Conservation (phyloP, 345 rosid species). For the Salix caprea region DNA sequence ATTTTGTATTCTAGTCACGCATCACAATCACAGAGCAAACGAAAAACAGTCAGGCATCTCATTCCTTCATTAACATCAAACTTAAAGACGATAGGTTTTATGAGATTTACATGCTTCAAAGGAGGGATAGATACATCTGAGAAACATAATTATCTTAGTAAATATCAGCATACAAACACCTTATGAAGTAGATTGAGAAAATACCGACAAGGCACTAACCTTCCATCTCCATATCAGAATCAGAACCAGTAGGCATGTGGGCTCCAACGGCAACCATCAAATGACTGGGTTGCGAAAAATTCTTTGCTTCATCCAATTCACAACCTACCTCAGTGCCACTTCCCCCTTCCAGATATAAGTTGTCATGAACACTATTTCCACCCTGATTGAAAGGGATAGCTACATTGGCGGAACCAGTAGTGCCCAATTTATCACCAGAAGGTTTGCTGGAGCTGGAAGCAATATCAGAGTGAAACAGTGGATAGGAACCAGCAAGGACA, state of each 20-base stretch:
- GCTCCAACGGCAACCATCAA: constrained; percentile 17
- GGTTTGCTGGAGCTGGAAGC: not conserved
- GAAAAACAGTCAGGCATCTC: not conserved
- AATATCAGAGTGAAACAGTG: not conserved
- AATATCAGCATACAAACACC: not conserved
- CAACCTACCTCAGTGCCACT: not conserved
- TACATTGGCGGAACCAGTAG: not conserved
- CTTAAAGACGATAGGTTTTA: not conserved
- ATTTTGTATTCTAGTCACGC: not conserved
- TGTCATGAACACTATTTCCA: not conserved
- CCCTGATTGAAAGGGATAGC: not conserved
- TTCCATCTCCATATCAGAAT: constrained; percentile 95
- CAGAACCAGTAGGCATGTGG: constrained; percentile 46
- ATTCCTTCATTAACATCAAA: not conserved
- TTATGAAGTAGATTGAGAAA: not conserved
- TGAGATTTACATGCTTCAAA: not conserved
- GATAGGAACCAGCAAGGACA: not conserved
- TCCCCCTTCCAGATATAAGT: not conserved
- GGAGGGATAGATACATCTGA: not conserved
- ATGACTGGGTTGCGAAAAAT: not conserved
- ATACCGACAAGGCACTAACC: constrained; percentile 34
- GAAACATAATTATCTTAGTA: not conserved
- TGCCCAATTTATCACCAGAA: not conserved
- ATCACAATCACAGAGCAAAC: not conserved
- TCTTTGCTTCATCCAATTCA: constrained; percentile 16